These are phyloP conservation scores for Tephrocybe sp. DNA, from an alignment of 768 basidiomycete species.

Conservation along the genomic window DNA sequence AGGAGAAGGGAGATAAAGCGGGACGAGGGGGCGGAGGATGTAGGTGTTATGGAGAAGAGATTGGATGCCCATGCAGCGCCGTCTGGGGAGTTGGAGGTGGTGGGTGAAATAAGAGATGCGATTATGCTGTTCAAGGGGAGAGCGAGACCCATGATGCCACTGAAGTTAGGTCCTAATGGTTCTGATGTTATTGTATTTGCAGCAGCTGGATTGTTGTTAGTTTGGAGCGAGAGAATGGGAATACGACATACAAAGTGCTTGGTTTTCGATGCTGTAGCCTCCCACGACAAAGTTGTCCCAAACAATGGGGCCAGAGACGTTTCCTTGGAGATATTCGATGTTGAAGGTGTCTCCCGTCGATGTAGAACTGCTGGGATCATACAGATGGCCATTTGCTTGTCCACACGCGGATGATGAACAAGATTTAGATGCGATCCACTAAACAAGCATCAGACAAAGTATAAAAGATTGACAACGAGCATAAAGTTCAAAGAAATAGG, in stretches of 20 bases:
- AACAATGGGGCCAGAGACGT: conserved; percentile 58
- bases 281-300: conserved; percentile 69
- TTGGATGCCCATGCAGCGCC: conserved; percentile 70
- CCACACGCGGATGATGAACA: conserved; percentile 57
- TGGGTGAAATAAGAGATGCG: conserved; percentile 44
- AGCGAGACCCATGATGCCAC: conserved; percentile 73
- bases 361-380: conserved; percentile 50
- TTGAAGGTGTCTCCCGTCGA: conserved; percentile 40
- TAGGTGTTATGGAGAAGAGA: conserved; percentile 64
- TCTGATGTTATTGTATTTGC: conserved; percentile 53
- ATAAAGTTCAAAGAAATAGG: neutral
- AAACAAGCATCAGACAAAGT: no score
- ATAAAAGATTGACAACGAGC: neutral
- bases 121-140: conserved; percentile 74
- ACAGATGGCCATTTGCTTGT: conserved; percentile 42
- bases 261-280: conserved; percentile 57
- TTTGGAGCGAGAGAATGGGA: neutral
- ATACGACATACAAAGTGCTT: conserved; percentile 60
- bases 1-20: conserved; percentile 70
- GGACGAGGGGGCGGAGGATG: conserved; percentile 45
- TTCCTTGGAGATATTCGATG: conserved; percentile 60
- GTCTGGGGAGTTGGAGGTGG: conserved; percentile 48
- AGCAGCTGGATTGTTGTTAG: conserved; percentile 42
- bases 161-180: conserved; percentile 53
- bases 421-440: conserved; percentile 76